Base-by-base conservation (phyloP, 2,329 filamentous ascomycete species). In the Colletotrichum tamarilloi region DNA sequence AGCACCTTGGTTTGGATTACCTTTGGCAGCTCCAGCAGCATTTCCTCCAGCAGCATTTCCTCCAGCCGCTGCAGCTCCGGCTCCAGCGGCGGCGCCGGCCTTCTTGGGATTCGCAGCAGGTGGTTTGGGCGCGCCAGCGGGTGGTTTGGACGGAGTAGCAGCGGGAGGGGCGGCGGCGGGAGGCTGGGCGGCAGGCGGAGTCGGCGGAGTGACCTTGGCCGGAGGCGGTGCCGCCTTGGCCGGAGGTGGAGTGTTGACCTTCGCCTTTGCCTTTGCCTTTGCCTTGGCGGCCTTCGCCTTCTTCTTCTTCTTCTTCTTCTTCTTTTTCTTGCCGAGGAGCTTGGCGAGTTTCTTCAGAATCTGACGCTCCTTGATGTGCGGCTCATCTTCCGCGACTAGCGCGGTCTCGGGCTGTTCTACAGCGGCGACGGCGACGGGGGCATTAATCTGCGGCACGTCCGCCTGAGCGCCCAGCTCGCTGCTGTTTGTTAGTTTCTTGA, bases 341-440 rank as follows among this genome's bases (percentile, higher is more conserved):
- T 26, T 14, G 9, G 16, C 46, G 32, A 63, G 22, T 42, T 53
- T 22, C 30, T 68, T 64, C 14, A 26, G 24, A 22, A 70, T 8
- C 59, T 64, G 70, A 2, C 70, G 60, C 4, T 46, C 30, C 46
- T 62, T 19, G 8, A 70, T 19, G 8, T 22, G 42, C 28, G 60
- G 55, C 5, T 24, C 42, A 1, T 32, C 53, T 9, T 52, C 32
- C 19, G 67, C 71, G 42, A 14, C 67, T 62, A 60, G 49, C 9
- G 60, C 60, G 16, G 62, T 62, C 26, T 65, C 22, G 16, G 57
- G 67, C 67, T 71, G 67, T n/a, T 66, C 71, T 52, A 71, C 35
- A 49, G 56, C 67, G 11, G 62, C 67, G 4, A 26, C 62, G n/a
- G 42, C 67, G 14, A 30, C 35, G n/a, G 52, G 62, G 28, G 19